Evolutionary conservation across 192 early-diverging fungal species (phyloP).

Genomic region (Backusella luteola): DNA sequence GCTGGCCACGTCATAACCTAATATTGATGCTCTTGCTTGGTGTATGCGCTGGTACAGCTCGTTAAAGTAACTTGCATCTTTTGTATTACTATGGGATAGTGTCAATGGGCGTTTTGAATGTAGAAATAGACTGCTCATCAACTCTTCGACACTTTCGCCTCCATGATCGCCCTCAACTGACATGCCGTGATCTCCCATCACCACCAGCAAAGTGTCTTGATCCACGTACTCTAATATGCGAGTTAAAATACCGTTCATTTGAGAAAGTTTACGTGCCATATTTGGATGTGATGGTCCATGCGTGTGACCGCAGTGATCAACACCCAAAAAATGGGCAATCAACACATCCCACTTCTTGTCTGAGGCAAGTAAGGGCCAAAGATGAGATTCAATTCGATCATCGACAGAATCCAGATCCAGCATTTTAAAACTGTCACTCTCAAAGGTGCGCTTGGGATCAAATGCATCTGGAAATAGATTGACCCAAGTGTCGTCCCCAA

Average conservation of each 20-base stretch:
- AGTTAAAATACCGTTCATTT: slow-evolving; percentile 82
- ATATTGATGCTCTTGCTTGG: neutral
- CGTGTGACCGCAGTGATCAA: slow-evolving; percentile 95
- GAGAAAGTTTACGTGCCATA: slow-evolving; percentile 81
- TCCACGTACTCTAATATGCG: slow-evolving; percentile 64
- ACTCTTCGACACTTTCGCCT: slow-evolving; percentile 88
- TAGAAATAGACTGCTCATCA: slow-evolving; percentile 82
- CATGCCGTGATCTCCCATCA: slow-evolving; percentile 99
- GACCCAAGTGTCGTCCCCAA: slow-evolving; percentile 98
- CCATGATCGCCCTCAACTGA: slow-evolving; percentile 94
- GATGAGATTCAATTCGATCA: slow-evolving; percentile 70
- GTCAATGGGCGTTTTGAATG: slow-evolving; percentile 64
- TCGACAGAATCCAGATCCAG: slow-evolving; percentile 95
- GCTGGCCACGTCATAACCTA: slow-evolving; percentile 20
- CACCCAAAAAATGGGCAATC: slow-evolving; percentile 92
- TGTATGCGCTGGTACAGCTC: slow-evolving; percentile 21
- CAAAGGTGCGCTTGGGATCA: slow-evolving; percentile 46
- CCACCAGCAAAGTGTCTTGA: slow-evolving; percentile 77
- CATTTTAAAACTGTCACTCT: slow-evolving; percentile 72
- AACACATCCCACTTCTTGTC: slow-evolving; percentile 68
- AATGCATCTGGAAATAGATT: slow-evolving; percentile 70
- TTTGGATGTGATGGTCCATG: slow-evolving; percentile 84
- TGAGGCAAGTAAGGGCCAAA: slow-evolving; percentile 43
- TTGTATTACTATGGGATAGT: neutral
- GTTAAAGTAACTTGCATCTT: slow-evolving; percentile 4